Evolutionary conservation across 2,329 filamentous ascomycete genomes (phyloP), one percentile per base, ranked within the genome.

Genomic region (Cladobotryum protrusum): DNA sequence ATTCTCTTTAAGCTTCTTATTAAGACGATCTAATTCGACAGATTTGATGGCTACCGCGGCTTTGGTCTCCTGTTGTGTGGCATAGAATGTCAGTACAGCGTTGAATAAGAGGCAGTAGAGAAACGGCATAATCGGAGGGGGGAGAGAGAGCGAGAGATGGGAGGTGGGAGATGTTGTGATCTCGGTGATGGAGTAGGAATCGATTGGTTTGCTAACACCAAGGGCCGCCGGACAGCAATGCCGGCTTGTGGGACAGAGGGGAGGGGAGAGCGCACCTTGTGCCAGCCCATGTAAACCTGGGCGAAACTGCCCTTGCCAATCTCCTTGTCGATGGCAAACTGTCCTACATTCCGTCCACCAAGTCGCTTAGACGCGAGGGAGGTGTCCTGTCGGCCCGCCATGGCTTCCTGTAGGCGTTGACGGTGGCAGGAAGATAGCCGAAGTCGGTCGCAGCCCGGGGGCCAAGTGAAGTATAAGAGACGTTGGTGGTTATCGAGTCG

Each of bases 261-360:
- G n/a, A 41, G 24, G 34, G 32, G 34, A 36, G 7, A 52, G 54
- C 57, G 44, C 53, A 95, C 90, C 72, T 86, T 86, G 71, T 95
- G 88, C 60, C 84, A 83, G 56, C 88, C 90, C 66, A 87, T 82
- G 68, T 93, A 97, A 58, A 99, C 93, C 59, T 90, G 90, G 57
- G 93, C 93, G 75, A 97, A 99, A 74, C 93, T 97, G 55, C 93
- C 93, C 72, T 93, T 93, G 56, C 93, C 93, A 66, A 97, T 96
- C 72, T 96, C 89, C 59, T 87, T 84, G 60, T 90, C 82, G 62
- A 92, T 84, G 61, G 81, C 79, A 70, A 95, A 96, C 63, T 86
- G 83, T 58, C 90, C 89, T 61, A 93, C 67, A 54, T 58, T 61
- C 43, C 63, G 63, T 40, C 65, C 60, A 55, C 62, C 61, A 53